These are phyloP conservation scores for Talaromyces sp. DNA, from an alignment of 2,329 filamentous ascomycete genomes.

Conservation along the genomic window DNA sequence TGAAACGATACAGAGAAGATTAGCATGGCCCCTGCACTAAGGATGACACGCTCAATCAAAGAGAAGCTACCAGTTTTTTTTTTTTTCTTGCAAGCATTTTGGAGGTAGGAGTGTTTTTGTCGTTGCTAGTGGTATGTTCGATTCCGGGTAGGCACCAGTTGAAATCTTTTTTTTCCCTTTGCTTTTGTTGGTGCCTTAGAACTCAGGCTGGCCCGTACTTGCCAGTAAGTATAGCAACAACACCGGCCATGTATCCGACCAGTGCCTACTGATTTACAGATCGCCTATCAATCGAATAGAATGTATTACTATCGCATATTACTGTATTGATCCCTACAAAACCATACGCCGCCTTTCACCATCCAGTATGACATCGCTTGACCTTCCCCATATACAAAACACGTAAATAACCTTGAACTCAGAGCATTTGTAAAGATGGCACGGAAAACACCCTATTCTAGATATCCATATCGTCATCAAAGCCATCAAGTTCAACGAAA, in stretches of 20 bases:
- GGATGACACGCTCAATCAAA: slow-evolving; percentile 89
- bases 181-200: not conserved
- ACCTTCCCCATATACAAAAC: slow-evolving; percentile 12
- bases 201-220: not conserved
- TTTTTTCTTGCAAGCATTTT: not conserved
- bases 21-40: slow-evolving; percentile 86
- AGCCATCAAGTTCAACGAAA: slow-evolving; percentile 62
- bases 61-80: slow-evolving; percentile 71
- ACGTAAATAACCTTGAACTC: not conserved
- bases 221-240: not conserved
- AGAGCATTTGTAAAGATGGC: not conserved
- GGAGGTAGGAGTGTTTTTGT: slow-evolving; percentile 2
- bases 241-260: not conserved
- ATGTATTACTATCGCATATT: slow-evolving; percentile 7
- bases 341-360: slow-evolving; percentile 14
- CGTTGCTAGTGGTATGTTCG: not conserved
- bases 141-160: not conserved
- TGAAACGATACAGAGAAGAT: slow-evolving; percentile 72
- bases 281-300: not conserved
- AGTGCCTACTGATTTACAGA: not conserved
- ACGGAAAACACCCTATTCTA: slow-evolving; percentile 20
- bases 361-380: slow-evolving; percentile 15
- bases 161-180: not conserved
- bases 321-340: not conserved
- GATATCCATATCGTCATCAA: slow-evolving; percentile 44